phyloP scores from a whole-genome alignment of 805 yeast species.

The Yamadazyma endophytica region DNA sequence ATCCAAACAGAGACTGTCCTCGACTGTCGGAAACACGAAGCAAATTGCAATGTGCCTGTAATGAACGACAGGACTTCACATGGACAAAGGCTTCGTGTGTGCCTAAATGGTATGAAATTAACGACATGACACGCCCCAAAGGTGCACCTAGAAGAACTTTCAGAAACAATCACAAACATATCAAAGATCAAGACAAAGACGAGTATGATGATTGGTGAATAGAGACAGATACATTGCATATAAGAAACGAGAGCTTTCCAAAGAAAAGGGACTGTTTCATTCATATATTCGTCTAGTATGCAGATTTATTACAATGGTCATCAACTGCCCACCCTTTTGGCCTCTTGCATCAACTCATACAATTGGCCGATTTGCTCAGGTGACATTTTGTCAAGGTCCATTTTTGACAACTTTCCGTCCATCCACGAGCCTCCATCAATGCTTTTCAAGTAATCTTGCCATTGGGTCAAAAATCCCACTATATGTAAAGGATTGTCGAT shows the following conservation, averaged over 20 bases:
- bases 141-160: slow-evolving; percentile 8
- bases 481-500: slow-evolving; percentile 90
- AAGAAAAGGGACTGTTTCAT: too few species aligned
- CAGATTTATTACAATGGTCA: not conserved
- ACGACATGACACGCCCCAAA: slow-evolving; percentile 9
- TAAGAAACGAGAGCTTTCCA: too few species aligned
- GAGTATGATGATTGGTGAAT: slow-evolving; percentile 7
- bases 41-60: slow-evolving; percentile 44
- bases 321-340: slow-evolving; percentile 34
- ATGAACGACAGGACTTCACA: slow-evolving; percentile 62
- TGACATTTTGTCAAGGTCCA: slow-evolving; percentile 74
- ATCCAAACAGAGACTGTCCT: slow-evolving; percentile 67
- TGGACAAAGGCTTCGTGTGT: slow-evolving; percentile 68
- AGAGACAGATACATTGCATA: slow-evolving; percentile 1
- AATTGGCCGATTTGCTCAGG: slow-evolving; percentile 85
- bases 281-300: not conserved
- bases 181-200: slow-evolving; percentile 7
- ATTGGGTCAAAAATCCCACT: slow-evolving; percentile 86
- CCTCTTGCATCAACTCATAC: slow-evolving; percentile 76
- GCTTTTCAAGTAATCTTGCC: slow-evolving; percentile 80
- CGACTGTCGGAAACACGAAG: slow-evolving; percentile 21
- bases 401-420: slow-evolving; percentile 49
- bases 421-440: slow-evolving; percentile 47
- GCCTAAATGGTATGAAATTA: slow-evolving; percentile 37
- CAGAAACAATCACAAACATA: slow-evolving; percentile 10